Base-by-base conservation (phyloP, 768 basidiomycete genomes). In the Trametes sanguinea region DNA sequence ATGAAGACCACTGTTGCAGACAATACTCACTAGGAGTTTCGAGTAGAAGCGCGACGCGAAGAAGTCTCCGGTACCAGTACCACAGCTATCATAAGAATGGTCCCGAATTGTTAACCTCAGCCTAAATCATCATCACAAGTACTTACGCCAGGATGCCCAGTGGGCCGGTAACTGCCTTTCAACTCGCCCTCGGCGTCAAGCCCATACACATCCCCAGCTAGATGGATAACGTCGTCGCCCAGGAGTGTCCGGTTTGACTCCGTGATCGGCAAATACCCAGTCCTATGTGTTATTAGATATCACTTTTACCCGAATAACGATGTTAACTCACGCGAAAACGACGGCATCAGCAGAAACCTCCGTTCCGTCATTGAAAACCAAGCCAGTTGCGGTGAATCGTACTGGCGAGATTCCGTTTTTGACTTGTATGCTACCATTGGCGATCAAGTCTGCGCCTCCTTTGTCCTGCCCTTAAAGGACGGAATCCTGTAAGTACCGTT, bases 151-250 rank as follows among this genome's bases (percentile, higher is more conserved):
- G 78, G 79, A 64, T 79, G 76, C 2, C 80, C 80, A 2, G 76
- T 73, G 5, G 77, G 78, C 9, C 76, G 70, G 58, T 76, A 80
- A 52, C 72, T 66, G 4, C 76, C 76, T 40, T 62, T 65, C 2
- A 76, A 35, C 57, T 81, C 80, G 0, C 77, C 78, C 60, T 80
- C 79, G n/a, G 72, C 71, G 58, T 82, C 77, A 9, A 80, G 37
- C 0, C 78, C 78, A 75, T 76, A 78, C 1, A 78, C 65, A 1
- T 53, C 17, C 57, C 66, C 64, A 8, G 75, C 75, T 13, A 67
- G 58, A 16, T 71, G 70, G 7, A 77, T 72, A 6, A 73, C 65
- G 14, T 75, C 73, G 35, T 74, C 71, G 6, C 80, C 78, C 39
- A 81, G 77, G 2, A 75, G 57, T 13, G 60, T 56, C 33, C 67